Evolutionary conservation across 805 yeast species (phyloP), one percentile per base, ranked within the genome.

Genomic region (Cyberlindnera xishuangbannaensis): DNA sequence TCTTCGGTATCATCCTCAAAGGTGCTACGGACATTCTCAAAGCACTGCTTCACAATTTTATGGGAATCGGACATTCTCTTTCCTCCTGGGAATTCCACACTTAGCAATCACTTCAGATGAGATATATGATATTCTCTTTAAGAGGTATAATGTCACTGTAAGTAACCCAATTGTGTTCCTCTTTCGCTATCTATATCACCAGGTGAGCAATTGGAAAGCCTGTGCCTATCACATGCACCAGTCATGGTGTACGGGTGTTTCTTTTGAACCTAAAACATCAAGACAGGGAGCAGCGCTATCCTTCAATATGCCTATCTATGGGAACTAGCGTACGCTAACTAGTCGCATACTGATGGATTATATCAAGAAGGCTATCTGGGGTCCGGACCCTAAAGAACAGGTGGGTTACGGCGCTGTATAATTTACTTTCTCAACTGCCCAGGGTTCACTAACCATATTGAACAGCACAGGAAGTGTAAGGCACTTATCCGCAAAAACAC

Each of bases 351-450:
- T n/a, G n/a, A 90, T 90, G 97, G 86, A 90, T 53, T 81, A 69
- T 55, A 57, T 90, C 21, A 88, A 85, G 62, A 78, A 80, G 54
- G 83, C 88, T 4, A 79, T 90, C 24, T 90, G 94, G 82, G 98
- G 98, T 1, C 97, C 97, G 0, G 96, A 88, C 53, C 96, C 97
- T 26, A 80, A 81, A 51, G 97, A 85, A 50, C 95, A 41, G 26
- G 45, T 41, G 82, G 50, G 78, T 34, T 8, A 2, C 11, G 10
- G 11, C 22, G 8, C 22, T 8, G 10, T 8, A 19, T 19, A 19
- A 18, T n/a, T 28, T n/a, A 12, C 7, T 22, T 19, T n/a, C n/a
- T n/a, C n/a, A n/a, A n/a, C n/a, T n/a, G n/a, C n/a, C n/a, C n/a
- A n/a, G n/a, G n/a, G n/a, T n/a, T n/a, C n/a, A n/a, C n/a, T n/a